Base-by-base conservation (phyloP, 164 flowering plant genomes). In the Sextonia rubra region DNA sequence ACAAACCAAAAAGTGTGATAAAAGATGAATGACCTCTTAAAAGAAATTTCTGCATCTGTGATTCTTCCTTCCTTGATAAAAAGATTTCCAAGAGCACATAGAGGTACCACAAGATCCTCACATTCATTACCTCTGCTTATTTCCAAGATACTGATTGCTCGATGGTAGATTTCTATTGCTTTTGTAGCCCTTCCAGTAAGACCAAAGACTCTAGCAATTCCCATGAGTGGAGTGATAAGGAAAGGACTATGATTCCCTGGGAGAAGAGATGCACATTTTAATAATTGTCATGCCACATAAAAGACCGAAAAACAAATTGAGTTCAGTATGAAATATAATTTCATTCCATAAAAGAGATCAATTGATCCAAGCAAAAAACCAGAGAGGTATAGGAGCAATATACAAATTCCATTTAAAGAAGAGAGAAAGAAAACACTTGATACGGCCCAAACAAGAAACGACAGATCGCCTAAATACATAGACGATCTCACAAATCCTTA, bases 51-150 rank as follows among this genome's bases (percentile, higher is more conserved):
- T 52, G 97, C 97, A 67, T 92, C 96, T 47, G 74, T 64, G 60
- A 87, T 81, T 76, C 69, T 87, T 67, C 90, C 90, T 83, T 89
- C 88, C 76, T 77, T 78, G 14, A 91, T 72, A 49, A 92, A 77
- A 76, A 94, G 89, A 84, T 90, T 89, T 24, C 97, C 99, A 73
- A 92, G 89, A 72, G 84, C 82, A 78, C 77, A 77, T 77, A 92
- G 80, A 77, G 97, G 97, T 25, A 91, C 70, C 65, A 87, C 85
- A 79, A 92, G 74, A 72, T 91, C 95, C 79, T 83, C 86, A 74
- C 85, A 84, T 58, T 86, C 91, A 77, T 68, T 68, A 22, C 97
- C 97, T 82, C 82, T 82, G 61, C 77, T 81, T 18, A 69, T 75
- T 80, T 94, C 97, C 78, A 91, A 71, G 56, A 92, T 81, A 60